phyloP scores from a whole-genome alignment of 2,329 filamentous ascomycete species.

The Celoporthe dispersa region DNA sequence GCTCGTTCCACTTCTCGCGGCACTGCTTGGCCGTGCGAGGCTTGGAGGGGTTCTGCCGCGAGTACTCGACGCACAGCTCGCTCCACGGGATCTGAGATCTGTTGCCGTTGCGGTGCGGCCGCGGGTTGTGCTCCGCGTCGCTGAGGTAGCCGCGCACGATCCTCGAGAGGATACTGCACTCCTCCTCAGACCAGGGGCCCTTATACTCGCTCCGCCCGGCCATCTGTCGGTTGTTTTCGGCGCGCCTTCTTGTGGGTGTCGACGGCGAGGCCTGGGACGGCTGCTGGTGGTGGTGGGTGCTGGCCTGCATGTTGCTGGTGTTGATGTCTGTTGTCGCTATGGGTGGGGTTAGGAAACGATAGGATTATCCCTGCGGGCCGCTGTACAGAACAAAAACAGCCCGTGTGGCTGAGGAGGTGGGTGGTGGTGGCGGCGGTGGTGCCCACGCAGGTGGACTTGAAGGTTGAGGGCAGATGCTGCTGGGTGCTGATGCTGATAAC shows the following conservation, averaged over 20 bases:
- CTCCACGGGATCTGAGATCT: conserved; percentile 3
- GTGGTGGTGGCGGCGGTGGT: neutral
- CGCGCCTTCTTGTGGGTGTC: neutral
- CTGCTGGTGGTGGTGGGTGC: neutral
- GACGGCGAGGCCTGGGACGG: neutral
- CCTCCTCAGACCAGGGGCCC: conserved; percentile 10
- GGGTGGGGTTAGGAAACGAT: neutral
- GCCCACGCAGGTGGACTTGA: neutral
- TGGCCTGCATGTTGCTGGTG: neutral
- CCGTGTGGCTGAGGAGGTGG: neutral
- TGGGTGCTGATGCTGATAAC: neutral
- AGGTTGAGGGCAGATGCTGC: too few species aligned
- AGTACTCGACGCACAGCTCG: conserved; percentile 8
- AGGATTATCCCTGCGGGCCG: neutral
- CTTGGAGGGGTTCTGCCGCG: conserved; percentile 4
- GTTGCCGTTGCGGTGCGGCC: conserved; percentile 3
- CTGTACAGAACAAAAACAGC: neutral
- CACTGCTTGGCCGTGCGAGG: conserved; percentile 77
- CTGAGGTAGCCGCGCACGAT: neutral
- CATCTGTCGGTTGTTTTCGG: too few species aligned
- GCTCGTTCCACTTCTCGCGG: conserved; percentile 91
- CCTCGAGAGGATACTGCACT: neutral
- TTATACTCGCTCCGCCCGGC: neutral
- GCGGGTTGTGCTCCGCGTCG: neutral
- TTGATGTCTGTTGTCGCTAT: neutral